Evolutionary conservation across 1,284 basidiomycete genomes (phyloP).

Genomic region (Schizophyllum amplum): DNA sequence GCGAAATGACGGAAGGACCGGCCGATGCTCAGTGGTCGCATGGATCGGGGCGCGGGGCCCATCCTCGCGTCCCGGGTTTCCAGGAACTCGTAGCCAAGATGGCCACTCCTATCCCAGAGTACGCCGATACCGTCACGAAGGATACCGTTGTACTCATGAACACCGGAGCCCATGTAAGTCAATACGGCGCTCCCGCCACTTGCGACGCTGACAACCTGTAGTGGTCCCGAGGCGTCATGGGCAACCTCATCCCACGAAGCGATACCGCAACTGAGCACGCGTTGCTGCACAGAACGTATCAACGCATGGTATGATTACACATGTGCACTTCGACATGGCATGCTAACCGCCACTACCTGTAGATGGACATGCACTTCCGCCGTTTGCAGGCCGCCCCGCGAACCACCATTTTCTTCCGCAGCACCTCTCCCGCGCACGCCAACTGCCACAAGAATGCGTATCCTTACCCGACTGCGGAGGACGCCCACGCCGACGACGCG

Average conservation of each 20-base stretch:
- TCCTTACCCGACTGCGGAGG: background rate
- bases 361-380: background rate
- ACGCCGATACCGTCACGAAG: background rate
- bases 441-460: background rate
- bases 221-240: background rate
- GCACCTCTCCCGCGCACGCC: background rate
- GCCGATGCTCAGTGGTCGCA: background rate
- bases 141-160: background rate
- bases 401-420: background rate
- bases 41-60: background rate
- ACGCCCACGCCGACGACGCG: background rate
- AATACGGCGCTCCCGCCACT: no score
- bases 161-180: background rate
- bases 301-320: background rate
- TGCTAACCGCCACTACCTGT: background rate
- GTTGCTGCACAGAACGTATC: background rate
- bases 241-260: background rate
- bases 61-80: background rate
- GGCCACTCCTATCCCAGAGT: background rate
- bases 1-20: background rate
- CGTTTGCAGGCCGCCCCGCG: background rate
- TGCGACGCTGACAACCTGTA: no score
- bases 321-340: background rate
- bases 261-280: background rate
- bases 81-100: background rate